These are phyloP conservation scores for Trichosporon coremiiforme DNA, from an alignment of 1,284 basidiomycete genomes.

Conservation along the genomic window DNA sequence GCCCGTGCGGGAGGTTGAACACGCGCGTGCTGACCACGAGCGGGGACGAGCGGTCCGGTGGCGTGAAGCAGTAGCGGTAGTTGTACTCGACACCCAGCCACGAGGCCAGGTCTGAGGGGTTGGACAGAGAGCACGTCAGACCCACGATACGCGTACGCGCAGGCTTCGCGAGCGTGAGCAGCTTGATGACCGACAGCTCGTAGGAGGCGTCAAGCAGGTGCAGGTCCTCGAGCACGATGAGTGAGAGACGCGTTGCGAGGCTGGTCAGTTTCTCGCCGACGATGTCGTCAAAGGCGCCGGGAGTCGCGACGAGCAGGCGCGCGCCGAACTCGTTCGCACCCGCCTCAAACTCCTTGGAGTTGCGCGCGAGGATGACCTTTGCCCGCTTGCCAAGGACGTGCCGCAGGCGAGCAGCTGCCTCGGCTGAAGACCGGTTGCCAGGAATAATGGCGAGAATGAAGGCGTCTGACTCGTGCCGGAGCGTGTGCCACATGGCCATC, in stretches of 20 bases:
- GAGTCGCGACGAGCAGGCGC: conserved; percentile 53
- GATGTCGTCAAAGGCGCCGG: conserved; percentile 47
- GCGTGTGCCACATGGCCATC: conserved; percentile 66
- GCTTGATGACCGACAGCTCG: conserved; percentile 75
- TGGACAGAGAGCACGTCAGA: conserved; percentile 74
- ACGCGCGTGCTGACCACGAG: conserved; percentile 70
- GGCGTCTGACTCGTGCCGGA: conserved; percentile 44
- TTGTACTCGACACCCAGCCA: conserved; percentile 74
- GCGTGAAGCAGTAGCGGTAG: conserved; percentile 77
- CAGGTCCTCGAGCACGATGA: conserved; percentile 82
- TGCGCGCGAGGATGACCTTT: conserved; percentile 35
- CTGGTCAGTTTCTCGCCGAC: conserved; percentile 22
- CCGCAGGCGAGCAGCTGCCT: conserved; percentile 49
- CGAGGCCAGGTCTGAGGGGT: conserved; percentile 74
- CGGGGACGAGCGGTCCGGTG: conserved; percentile 79
- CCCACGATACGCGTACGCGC: conserved; percentile 74
- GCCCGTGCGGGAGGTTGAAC: conserved; percentile 84
- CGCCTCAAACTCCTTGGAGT: conserved; percentile 26
- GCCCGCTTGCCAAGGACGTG: conserved; percentile 38
- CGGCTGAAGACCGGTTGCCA: conserved; percentile 48
- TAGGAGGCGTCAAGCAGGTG: conserved; percentile 81
- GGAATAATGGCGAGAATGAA: conserved; percentile 52
- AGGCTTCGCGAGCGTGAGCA: conserved; percentile 64
- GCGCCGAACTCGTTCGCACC: conserved; percentile 24
- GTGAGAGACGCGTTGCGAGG: conserved; percentile 59